phyloP scores from a whole-genome alignment of 768 basidiomycete species.

The Podaxis sp. region DNA sequence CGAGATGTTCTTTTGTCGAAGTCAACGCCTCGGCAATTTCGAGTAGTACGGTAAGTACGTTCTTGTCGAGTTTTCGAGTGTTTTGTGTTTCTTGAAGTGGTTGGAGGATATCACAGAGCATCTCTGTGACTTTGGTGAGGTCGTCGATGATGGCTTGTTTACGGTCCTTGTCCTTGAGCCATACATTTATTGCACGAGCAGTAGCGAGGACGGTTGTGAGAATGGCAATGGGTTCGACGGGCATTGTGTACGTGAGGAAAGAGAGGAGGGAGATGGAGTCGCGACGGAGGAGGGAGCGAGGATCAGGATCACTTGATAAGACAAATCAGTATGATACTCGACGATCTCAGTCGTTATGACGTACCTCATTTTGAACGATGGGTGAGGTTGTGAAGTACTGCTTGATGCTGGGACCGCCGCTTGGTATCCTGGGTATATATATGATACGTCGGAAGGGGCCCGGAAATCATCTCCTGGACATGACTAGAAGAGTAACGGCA shows the following conservation, averaged over 20 bases:
- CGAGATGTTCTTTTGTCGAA: conserved; percentile 17
- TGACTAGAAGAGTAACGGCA: background rate
- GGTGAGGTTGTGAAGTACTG: background rate
- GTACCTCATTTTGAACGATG: background rate
- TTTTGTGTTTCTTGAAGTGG: conserved; percentile 14
- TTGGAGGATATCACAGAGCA: conserved; percentile 16
- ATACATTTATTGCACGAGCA: conserved; percentile 12
- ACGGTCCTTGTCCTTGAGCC: conserved; percentile 15
- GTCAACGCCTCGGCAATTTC: conserved; percentile 17
- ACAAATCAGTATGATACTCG: background rate
- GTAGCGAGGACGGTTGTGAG: conserved; percentile 14
- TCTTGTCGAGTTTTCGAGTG: conserved; percentile 13
- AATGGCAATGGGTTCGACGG: conserved; percentile 14
- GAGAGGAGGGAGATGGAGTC: background rate
- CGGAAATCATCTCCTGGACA: background rate
- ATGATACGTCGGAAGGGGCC: background rate
- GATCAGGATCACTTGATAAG: background rate
- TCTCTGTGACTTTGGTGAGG: conserved; percentile 15
- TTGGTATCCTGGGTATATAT: background rate
- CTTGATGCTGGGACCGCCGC: background rate
- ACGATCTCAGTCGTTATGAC: background rate
- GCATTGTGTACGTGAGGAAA: background rate
- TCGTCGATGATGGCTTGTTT: conserved; percentile 15
- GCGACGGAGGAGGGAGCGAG: background rate
- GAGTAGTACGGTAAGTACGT: background rate